Evolutionary conservation across 208 protist species (phyloP).

Genomic region (Trypanosoma melophagium): DNA sequence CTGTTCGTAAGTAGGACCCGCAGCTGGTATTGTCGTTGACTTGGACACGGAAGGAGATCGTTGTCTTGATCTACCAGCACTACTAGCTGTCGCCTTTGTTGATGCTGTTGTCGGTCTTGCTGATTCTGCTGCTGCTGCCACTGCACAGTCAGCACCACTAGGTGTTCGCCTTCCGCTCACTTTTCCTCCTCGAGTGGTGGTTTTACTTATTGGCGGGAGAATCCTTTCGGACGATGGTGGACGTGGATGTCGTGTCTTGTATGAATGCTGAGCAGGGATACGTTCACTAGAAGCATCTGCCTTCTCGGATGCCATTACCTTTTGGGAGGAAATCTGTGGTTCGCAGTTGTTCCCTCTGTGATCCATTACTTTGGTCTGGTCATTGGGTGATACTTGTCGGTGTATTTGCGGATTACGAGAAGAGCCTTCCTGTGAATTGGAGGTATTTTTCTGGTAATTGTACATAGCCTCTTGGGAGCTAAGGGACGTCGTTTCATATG

Average conservation of each 20-base stretch:
- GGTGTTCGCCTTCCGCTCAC: neutral
- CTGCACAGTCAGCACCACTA: neutral
- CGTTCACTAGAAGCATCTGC: neutral
- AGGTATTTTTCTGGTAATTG: neutral
- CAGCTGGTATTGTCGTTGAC: neutral
- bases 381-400: neutral
- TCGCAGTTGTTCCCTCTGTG: too few relatives aligned
- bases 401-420: neutral
- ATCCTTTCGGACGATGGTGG: neutral
- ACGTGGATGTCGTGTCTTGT: neutral
- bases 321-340: too few relatives aligned
- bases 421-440: too few relatives aligned
- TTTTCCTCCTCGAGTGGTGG: neutral
- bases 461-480: neutral
- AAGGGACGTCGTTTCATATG: too few relatives aligned
- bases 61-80: neutral
- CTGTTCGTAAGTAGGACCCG: constrained; percentile 22
- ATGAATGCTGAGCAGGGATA: neutral
- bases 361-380: neutral
- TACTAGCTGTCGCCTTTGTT: too few relatives aligned
- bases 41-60: neutral
- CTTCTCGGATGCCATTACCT: neutral
- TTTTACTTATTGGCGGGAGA: constrained; percentile 12
- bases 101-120: too few relatives aligned
- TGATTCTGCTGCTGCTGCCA: too few relatives aligned